phyloP scores from a whole-genome alignment of 2,329 filamentous ascomycete genomes.

The Apiospora kogelbergensis region DNA sequence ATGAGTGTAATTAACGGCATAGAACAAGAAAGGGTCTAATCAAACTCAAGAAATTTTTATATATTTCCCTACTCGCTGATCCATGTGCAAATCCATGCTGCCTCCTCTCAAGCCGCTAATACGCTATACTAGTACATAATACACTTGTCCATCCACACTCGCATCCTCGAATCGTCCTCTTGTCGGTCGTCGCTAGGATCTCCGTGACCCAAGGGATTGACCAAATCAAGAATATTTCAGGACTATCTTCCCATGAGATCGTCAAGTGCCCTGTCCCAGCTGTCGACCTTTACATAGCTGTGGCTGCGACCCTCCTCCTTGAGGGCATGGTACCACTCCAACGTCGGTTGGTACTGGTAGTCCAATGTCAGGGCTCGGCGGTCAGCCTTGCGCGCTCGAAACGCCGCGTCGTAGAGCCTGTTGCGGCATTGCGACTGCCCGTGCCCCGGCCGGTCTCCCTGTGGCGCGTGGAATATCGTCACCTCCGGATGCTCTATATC shows the following conservation, averaged over 20 bases:
- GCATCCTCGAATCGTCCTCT: not conserved
- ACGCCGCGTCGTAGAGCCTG: constrained; percentile 40
- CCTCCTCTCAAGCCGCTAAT: not conserved
- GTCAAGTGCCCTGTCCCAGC: constrained; percentile 35
- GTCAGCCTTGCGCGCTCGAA: constrained; percentile 20
- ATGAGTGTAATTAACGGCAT: not conserved
- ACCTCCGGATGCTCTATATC: constrained; percentile 29
- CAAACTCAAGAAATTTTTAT: not conserved
- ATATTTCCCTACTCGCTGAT: not conserved
- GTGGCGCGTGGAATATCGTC: constrained; percentile 49
- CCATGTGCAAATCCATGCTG: too few relatives aligned
- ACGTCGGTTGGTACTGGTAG: constrained; percentile 47
- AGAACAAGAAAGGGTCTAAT: not conserved
- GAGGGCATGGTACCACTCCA: constrained; percentile 52
- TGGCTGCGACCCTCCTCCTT: constrained; percentile 46
- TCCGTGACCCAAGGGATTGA: not conserved
- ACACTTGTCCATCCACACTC: too few relatives aligned
- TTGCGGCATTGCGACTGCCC: constrained; percentile 32
- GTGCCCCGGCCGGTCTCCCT: constrained; percentile 18
- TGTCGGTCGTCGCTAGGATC: not conserved
- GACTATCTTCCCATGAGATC: not conserved
- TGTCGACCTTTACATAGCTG: constrained; percentile 47
- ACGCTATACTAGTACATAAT: not conserved
- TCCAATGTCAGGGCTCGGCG: constrained; percentile 25
- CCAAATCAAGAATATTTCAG: not conserved